Conservation (phyloP, 1,284 basidiomycete genomes). For the Schizophyllum commune region DNA sequence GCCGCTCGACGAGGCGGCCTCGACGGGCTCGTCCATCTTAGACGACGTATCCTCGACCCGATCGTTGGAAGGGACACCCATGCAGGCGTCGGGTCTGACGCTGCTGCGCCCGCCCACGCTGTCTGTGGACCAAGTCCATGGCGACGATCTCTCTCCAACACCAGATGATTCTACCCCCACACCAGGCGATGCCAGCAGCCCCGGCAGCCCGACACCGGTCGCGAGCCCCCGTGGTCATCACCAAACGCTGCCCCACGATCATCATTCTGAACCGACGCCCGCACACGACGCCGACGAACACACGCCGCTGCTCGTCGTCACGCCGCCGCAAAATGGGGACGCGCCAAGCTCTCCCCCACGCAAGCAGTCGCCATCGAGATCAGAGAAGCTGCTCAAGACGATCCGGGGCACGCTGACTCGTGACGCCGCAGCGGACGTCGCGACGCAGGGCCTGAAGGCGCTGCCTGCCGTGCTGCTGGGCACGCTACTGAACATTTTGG, state of each 20-base stretch:
- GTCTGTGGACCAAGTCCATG: background rate
- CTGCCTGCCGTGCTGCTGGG: slow-evolving; percentile 86
- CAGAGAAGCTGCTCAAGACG: slow-evolving; percentile 4
- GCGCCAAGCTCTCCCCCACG: background rate
- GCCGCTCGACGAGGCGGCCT: background rate
- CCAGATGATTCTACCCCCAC: background rate
- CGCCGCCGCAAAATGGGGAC: background rate
- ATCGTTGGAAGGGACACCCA: slow-evolving; percentile 5
- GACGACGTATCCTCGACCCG: slow-evolving; percentile 3
- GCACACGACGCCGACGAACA: background rate
- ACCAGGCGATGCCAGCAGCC: no score
- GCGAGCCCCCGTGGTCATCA: background rate
- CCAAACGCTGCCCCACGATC: background rate
- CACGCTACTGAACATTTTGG: slow-evolving; percentile 83
- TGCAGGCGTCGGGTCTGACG: slow-evolving; percentile 24
- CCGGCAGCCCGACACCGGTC: background rate
- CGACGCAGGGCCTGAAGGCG: slow-evolving; percentile 35
- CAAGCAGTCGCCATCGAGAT: slow-evolving; percentile 1
- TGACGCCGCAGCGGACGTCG: slow-evolving; percentile 5
- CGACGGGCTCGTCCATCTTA: slow-evolving; percentile 1
- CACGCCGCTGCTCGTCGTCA: background rate
- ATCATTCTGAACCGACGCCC: background rate
- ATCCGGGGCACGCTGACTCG: slow-evolving; percentile 2
- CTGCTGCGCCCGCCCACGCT: slow-evolving; percentile 19
- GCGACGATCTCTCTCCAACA: background rate